Evolutionary conservation across 352 stramenopile genomes (phyloP), one percentile per base, ranked within the genome.

Genomic region (Phytophthora crassamura): DNA sequence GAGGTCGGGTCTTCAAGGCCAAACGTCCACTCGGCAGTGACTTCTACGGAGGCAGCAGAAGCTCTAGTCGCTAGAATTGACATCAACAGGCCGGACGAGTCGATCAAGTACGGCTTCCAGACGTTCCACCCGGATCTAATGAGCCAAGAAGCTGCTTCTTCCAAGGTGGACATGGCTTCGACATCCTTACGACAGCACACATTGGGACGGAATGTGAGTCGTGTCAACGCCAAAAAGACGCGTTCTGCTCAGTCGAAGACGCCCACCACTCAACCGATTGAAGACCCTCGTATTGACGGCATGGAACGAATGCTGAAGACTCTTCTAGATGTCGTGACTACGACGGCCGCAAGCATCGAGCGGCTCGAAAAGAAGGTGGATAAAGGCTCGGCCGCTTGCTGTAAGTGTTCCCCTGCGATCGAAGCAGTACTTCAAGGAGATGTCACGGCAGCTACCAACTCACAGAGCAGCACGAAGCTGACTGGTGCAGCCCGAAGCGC

Each of bases 31-130:
- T 45, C 36, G 0, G 45, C 50, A 16, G 57, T 48, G 14, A 34
- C 56, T 9, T 7, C 38, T 2, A 16, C 20, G 5, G 56, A 64
- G 28, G 56, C 45, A 16, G 47, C 58, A 20, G 38, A 33, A 2
- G 55, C 63, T 4, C 8, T 69, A 16, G 52, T 58, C 6, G 50
- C 64, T 20, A 39, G 41, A 1, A 69, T 69, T 12, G 53, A 69
- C 20, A n/a, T 69, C 1, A 62, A 59, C 10, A 11, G 38, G 9
- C 51, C 52, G 4, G 54, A 70, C 10, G 54, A 55, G 14, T 47
- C n/a, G n/a, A n/a, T n/a, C n/a, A n/a, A n/a, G n/a, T n/a, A n/a
- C n/a, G n/a, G n/a, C n/a, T n/a, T n/a, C 25, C 53, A 70, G 30
- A 64, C 15, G 15, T 53, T 55, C n/a, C 47, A 60, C 4, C 36